Evolutionary conservation across 1,284 basidiomycete genomes (phyloP), one percentile per base, ranked within the genome.

Genomic region (Naganishia sp.): DNA sequence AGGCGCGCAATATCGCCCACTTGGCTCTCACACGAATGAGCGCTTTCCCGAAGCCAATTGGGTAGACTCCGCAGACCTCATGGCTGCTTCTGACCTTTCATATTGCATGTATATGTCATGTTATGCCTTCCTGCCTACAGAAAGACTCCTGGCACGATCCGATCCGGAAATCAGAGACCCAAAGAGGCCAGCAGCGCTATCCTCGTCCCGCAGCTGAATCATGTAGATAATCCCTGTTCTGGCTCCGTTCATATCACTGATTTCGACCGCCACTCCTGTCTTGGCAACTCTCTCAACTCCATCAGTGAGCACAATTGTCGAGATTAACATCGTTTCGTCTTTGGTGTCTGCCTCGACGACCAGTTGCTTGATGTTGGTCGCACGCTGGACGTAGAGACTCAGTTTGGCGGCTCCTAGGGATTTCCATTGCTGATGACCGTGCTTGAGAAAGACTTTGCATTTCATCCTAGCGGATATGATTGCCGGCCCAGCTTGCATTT

Each of bases 171-270:
- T 81, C 72, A 99, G 83, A 77, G 87, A 88, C 72, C 91, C 88
- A 76, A 93, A 97, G 63, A 99, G 79, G 2, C 89, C 91, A 18
- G 84, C 85, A 9, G 95, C 93, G 15, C 88, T 87, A 64, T 85
- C 85, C 79, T 99, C 96, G 77, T 90, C 95, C 71, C 90, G 85
- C 50, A 94, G 80, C 79, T 96, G 93, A 63, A 99, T 87, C 95
- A 99, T 97, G 77, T 99, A 98, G 65, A 99, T 84, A 75, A 98
- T 88, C 13, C 96, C 96, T n/a, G 94, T 96, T 66, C 94, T 85
- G 63, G 86, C 80, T 7, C 95, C 95, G 60, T 86, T 83, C 31
- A 61, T 42, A 78, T 96, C 92, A 74, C 92, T 95, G 66, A 99
- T 81, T 80, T 99, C 95, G 67, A 99, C 89, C 42, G 96, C 96